Evolutionary conservation across 2,329 filamentous ascomycete species (phyloP).

Genomic region (Tothia fuscella): DNA sequence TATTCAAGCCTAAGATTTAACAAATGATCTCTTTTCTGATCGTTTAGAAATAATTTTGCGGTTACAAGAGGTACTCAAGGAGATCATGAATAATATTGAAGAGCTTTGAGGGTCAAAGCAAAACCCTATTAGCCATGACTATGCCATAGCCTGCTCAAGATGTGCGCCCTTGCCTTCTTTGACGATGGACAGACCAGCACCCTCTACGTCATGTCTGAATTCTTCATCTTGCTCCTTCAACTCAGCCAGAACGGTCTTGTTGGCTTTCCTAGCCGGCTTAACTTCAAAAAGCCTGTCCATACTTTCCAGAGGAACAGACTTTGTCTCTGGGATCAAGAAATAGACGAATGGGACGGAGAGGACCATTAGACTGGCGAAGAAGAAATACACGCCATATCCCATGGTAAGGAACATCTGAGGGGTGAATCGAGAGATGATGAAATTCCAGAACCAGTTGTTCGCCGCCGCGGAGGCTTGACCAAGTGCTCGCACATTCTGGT

Average conservation of each 20-base stretch:
- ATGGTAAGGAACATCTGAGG: conserved; percentile 46
- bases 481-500: conserved; percentile 54
- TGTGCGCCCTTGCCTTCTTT: conserved; percentile 7
- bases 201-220: conserved; percentile 30
- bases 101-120: too few relatives aligned
- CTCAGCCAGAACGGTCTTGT: conserved; percentile 27
- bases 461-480: conserved; percentile 61
- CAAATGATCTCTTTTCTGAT: too few relatives aligned
- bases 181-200: conserved; percentile 18
- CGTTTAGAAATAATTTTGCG: too few relatives aligned
- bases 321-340: conserved; percentile 33
- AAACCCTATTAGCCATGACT: too few relatives aligned
- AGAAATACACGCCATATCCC: conserved; percentile 33
- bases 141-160: conserved; percentile 6
- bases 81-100: too few relatives aligned
- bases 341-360: conserved; percentile 33
- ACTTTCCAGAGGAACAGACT: conserved; percentile 32
- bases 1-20: too few relatives aligned
- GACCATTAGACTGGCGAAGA: conserved; percentile 37
- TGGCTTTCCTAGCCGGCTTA: conserved; percentile 29
- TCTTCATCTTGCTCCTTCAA: conserved; percentile 27
- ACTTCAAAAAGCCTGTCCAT: conserved; percentile 37
- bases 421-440: conserved; percentile 56
- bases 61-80: too few relatives aligned
- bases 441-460: conserved; percentile 64